Percentiles rank a stretch among this genome's conserved stretches.
These are phyloP conservation scores for Aristolochia fimbriata DNA, from an alignment of 164 flowering plant species.

Conservation along the genomic window DNA sequence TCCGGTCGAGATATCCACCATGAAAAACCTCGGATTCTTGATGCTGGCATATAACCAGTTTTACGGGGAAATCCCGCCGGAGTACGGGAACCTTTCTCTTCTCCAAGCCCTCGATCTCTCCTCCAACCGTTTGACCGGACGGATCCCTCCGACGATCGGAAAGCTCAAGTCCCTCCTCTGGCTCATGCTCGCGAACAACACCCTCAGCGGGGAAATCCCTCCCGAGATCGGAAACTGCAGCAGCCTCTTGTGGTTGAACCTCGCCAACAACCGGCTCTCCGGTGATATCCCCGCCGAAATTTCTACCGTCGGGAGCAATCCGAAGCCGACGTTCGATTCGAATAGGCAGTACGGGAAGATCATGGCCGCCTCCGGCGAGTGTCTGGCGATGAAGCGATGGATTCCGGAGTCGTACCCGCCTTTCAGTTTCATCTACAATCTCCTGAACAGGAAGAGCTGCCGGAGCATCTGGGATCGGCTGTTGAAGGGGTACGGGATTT, in stretches of 20 bases:
- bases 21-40: constrained; percentile 42
- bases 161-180: constrained; percentile 63
- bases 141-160: constrained; percentile 63
- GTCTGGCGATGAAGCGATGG: constrained; percentile 76
- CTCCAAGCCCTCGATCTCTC: constrained; percentile 87
- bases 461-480: constrained; percentile 54
- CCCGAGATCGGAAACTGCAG: constrained; percentile 69
- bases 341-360: constrained; percentile 21
- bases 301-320: constrained; percentile 42
- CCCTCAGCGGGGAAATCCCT: constrained; percentile 59
- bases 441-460: constrained; percentile 62
- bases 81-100: constrained; percentile 41
- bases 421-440: constrained; percentile 59
- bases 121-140: constrained; percentile 46
- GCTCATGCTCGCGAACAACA: constrained; percentile 83
- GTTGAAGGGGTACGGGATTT: constrained; percentile 62
- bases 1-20: constrained; percentile 45
- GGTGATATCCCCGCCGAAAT: constrained; percentile 60
- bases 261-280: constrained; percentile 56
- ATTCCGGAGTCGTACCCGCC: constrained; percentile 86
- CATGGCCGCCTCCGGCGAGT: constrained; percentile 65
- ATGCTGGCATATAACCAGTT: constrained; percentile 56
- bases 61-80: constrained; percentile 51
- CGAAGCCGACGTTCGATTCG: constrained; percentile 35
- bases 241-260: constrained; percentile 82